phyloP scores from a whole-genome alignment of 2,329 filamentous ascomycete genomes.

The Ceratocystiopsis sp. region DNA sequence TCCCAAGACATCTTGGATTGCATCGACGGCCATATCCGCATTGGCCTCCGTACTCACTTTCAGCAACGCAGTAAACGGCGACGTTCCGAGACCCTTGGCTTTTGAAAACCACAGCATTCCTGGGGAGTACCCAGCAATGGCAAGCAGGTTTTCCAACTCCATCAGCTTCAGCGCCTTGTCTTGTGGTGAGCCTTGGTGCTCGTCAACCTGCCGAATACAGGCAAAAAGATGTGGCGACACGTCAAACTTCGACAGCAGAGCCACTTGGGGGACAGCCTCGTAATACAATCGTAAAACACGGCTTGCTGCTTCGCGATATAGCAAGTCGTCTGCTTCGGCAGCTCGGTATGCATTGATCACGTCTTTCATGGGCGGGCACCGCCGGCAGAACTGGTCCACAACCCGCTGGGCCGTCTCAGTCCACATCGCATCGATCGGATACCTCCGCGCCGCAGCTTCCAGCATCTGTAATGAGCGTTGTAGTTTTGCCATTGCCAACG shows the following conservation, averaged over 20 bases:
- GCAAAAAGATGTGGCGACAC: constrained; percentile 61
- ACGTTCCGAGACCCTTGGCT: constrained; percentile 42
- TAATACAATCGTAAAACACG: constrained; percentile 74
- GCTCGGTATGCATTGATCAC: constrained; percentile 58
- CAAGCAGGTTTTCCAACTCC: constrained; percentile 66
- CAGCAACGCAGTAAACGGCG: constrained; percentile 57
- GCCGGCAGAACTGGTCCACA: constrained; percentile 55
- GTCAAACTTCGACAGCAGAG: constrained; percentile 74
- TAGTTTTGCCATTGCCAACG: constrained; percentile 66
- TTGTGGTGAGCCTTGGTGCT: constrained; percentile 28
- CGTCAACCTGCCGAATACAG: constrained; percentile 44
- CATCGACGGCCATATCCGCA: constrained; percentile 28
- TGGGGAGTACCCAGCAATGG: constrained; percentile 63
- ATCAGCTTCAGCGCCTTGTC: constrained; percentile 42
- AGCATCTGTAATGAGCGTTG: constrained; percentile 45
- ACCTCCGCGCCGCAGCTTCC: constrained; percentile 19
- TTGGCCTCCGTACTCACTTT: constrained; percentile 36
- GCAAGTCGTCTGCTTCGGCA: constrained; percentile 47
- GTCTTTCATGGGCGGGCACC: constrained; percentile 69
- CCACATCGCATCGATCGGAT: constrained; percentile 34
- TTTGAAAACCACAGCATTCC: constrained; percentile 86
- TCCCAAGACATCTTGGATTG: constrained; percentile 37
- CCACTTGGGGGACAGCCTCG: constrained; percentile 60
- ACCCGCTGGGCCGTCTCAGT: constrained; percentile 49
- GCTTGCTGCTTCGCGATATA: constrained; percentile 65